Evolutionary conservation across 2,329 filamentous ascomycete species (phyloP), one percentile per base, ranked within the genome.

Genomic region (Colletotrichum orchidophilum): DNA sequence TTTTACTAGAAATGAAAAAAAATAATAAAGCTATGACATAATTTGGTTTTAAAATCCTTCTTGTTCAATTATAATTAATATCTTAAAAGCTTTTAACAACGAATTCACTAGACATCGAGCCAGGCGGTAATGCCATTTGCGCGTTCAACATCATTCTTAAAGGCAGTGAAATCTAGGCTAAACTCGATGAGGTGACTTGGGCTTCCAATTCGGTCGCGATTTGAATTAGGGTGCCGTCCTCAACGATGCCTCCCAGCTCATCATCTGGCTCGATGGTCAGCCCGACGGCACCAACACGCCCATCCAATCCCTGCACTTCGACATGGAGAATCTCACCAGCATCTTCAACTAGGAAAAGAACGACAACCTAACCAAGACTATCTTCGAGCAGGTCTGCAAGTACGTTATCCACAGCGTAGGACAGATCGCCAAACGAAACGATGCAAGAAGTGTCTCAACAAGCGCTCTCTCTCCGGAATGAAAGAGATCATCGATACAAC

Each of bases 231-330:
- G 62, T 31, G 62, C 62, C 33, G n/a, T 64, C 26, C 52, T 64
- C 21, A 57, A 64, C 35, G 62, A 50, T 24, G 52, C 55, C 21
- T 50, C 50, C 50, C 62, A 64, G 35, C 62, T 50, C 50, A 55
- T 50, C 62, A 24, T 64, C 54, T 65, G 63, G 63, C 63, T 65
- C 42, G 63, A 65, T n/a, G 63, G 63, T 21, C 63, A 65, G 11
- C 63, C 63, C 3, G 63, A 65, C 42, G 63, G 63, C 54, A 27
- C 39, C 54, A 65, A 65, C 63, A 65, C 52, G 63, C 63, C 63
- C 63, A 65, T 65, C 52, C 53, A 65, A 53, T 65, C 63, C 39
- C 42, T 65, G 27, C 63, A 59, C 63, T 42, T 65, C 12, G 63
- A 65, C 54, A 65, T 65, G 63, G 63, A 65, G 42, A 65, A 52